A percentile compares a stretch with the other conserved stretches of the same genome.
phyloP scores from a whole-genome alignment of 306 rosid genomes.

The Corylus americana region DNA sequence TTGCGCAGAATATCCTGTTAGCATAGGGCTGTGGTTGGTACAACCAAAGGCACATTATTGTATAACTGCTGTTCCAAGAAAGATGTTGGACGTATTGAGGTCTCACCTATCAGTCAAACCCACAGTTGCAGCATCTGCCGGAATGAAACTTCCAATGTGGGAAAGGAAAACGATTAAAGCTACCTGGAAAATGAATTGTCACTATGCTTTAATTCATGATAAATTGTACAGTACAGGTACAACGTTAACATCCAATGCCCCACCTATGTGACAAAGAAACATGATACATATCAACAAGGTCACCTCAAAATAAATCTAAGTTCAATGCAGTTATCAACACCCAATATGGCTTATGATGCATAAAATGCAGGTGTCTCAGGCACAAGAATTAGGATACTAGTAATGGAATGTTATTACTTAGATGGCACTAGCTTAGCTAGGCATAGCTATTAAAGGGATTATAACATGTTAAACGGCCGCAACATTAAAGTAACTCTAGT shows the following conservation, averaged over 20 bases:
- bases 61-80: conserved; percentile 21
- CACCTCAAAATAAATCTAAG: not conserved
- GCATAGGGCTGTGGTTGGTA: conserved; percentile 17
- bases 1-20: conserved; percentile 90
- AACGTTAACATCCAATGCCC: not conserved
- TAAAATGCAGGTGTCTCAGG: not conserved
- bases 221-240: not conserved
- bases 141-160: conserved; percentile 95
- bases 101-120: conserved; percentile 93
- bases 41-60: conserved; percentile 9
- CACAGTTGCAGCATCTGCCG: conserved; percentile 95
- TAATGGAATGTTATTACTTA: not conserved
- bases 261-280: not conserved
- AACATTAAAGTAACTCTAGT: not conserved
- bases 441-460: not conserved
- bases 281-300: not conserved
- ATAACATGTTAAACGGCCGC: not conserved
- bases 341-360: not conserved
- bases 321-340: not conserved
- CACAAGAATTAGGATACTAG: not conserved
- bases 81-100: conserved; percentile 25
- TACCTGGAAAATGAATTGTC: conserved; percentile 55
- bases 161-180: conserved; percentile 91
- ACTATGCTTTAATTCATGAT: not conserved
- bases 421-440: not conserved